Percentiles rank a stretch among this genome's conserved stretches.
These are phyloP conservation scores for Magnolia kwangsiensis DNA, from an alignment of 164 flowering plant genomes.

Conservation along the genomic window DNA sequence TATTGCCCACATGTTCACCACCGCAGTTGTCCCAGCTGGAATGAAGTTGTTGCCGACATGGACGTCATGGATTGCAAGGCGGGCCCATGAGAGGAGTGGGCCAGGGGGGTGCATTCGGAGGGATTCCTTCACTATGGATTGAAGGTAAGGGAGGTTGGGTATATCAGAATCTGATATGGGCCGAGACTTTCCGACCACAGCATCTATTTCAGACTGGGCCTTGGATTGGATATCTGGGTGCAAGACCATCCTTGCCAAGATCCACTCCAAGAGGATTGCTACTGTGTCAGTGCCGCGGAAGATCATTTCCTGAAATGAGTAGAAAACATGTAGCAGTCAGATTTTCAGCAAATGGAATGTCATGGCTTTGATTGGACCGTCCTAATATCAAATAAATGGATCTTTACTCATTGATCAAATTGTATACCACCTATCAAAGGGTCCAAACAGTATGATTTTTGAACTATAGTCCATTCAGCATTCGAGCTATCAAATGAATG, in stretches of 20 bases:
- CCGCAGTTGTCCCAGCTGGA: conserved; percentile 45
- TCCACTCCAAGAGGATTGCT: conserved; percentile 37
- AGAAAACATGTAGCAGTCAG: no score
- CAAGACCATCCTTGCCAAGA: conserved; percentile 34
- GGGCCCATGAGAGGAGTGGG: conserved; percentile 38
- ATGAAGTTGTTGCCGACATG: conserved; percentile 25
- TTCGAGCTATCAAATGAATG: no score
- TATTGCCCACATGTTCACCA: conserved; percentile 56
- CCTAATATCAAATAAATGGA: no score
- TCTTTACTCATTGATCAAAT: no score
- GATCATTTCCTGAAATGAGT: conserved; percentile 33
- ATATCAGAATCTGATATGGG: conserved; percentile 26
- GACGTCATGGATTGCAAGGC: conserved; percentile 32
- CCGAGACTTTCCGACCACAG: conserved; percentile 4
- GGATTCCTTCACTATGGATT: conserved; percentile 30
- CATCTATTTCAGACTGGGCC: conserved; percentile 29
- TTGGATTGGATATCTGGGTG: conserved; percentile 32
- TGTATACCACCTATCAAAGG: no score
- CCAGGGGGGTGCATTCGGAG: conserved; percentile 36
- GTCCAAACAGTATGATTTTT: no score
- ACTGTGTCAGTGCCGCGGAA: conserved; percentile 40
- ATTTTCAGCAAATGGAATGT: neutral
- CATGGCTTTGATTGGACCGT: no score
- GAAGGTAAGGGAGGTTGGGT: conserved; percentile 27
- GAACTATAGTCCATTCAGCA: no score